phyloP scores from a whole-genome alignment of 208 protist species.

The Acanthamoeba culbertsoni region DNA sequence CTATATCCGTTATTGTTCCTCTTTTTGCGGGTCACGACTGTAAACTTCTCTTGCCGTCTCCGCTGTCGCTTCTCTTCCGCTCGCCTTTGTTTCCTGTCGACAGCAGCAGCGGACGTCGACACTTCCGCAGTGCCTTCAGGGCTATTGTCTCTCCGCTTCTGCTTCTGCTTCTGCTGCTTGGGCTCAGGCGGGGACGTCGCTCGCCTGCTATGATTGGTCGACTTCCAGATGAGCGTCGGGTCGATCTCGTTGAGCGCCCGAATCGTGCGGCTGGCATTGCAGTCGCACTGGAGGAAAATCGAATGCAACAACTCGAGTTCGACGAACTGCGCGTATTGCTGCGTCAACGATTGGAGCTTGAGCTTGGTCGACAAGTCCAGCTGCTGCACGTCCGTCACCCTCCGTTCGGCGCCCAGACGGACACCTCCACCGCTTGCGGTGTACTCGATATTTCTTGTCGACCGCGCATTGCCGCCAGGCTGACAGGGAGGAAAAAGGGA shows the following conservation, averaged over 20 bases:
- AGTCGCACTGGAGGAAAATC: neutral
- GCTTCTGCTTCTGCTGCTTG: too few species aligned
- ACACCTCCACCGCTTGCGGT: too few species aligned
- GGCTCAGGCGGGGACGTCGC: neutral
- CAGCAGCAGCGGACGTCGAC: too few species aligned
- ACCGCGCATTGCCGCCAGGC: too few species aligned
- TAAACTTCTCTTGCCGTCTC: neutral
- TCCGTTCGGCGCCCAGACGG: too few species aligned
- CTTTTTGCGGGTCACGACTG: neutral
- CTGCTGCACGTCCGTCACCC: neutral
- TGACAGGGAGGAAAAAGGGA: too few species aligned
- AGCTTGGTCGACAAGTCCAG: neutral
- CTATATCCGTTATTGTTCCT: neutral
- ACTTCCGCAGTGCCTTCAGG: too few species aligned
- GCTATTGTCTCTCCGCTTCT: too few species aligned
- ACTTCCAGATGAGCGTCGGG: neutral
- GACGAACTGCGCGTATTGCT: neutral
- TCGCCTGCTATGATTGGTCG: neutral
- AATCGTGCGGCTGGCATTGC: neutral
- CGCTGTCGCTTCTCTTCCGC: neutral
- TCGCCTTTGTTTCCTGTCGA: neutral
- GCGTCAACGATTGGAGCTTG: neutral
- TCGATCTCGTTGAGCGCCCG: neutral
- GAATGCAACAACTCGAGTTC: neutral
- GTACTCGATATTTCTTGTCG: too few species aligned